Evolutionary conservation across 208 protist genomes (phyloP).

Genomic region (Acanthamoeba castellanii): DNA sequence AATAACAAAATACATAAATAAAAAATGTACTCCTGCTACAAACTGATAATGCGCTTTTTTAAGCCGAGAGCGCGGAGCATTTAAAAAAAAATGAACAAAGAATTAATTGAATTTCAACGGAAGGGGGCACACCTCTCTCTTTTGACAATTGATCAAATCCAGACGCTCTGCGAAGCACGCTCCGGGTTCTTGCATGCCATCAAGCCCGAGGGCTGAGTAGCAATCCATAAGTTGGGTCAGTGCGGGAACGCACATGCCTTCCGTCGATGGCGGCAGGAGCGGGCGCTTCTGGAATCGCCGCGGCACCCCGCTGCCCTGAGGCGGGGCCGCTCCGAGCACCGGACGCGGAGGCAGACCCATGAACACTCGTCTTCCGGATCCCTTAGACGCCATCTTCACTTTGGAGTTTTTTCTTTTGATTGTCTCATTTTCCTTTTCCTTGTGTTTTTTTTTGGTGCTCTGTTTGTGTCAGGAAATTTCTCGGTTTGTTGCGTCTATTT

Average conservation of each 20-base stretch:
- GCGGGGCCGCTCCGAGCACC: constrained; percentile 8
- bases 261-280: background rate
- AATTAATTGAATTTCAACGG: background rate
- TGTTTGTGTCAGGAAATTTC: no score
- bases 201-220: constrained; percentile 35
- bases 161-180: constrained; percentile 38
- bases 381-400: background rate
- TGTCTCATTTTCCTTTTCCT: background rate
- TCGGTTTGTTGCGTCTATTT: background rate
- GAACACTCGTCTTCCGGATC: background rate
- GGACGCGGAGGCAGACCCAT: constrained; percentile 30
- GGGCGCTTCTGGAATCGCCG: constrained; percentile 44
- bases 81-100: background rate
- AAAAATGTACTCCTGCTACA: no score
- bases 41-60: no score
- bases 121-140: background rate
- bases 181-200: constrained; percentile 45
- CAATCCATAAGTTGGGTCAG: constrained; percentile 14
- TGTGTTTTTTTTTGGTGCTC: background rate
- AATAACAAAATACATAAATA: background rate
- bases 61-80: background rate
- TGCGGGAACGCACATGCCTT: constrained; percentile 22
- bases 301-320: background rate
- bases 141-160: constrained; percentile 47
- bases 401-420: background rate